Base-by-base conservation (phyloP, 345 rosid species). In the Syzygium aromaticum region DNA sequence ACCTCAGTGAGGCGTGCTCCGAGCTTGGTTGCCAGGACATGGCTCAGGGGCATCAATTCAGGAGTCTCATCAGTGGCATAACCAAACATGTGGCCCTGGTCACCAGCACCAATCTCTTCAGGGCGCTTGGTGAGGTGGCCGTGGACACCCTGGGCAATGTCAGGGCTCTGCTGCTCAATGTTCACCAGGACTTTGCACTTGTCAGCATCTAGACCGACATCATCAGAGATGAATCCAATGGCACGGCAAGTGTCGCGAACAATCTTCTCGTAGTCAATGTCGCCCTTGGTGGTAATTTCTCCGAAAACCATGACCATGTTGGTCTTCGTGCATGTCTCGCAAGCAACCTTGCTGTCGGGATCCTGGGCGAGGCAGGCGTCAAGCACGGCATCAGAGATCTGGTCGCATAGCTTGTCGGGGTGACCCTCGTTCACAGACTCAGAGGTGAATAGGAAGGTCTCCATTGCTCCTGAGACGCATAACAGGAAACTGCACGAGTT, bases 341-440 rank as follows among this genome's bases (percentile, higher is more conserved):
- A 91, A 28, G 93, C 93, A 86, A 91, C 93, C 88, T 91, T 91
- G 90, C 93, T 91, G 54, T 91, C 93, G 19, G 93, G 91, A 56
- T 91, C 93, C 84, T 91, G 91, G 78, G 90, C 92, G 23, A 91
- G 93, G 91, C 93, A 91, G 54, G 92, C 93, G 84, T 91, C 93
- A 23, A 91, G 92, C 85, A 91, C 93, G 1, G 92, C 93, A 87
- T 92, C 93, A 33, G 93, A 92, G 89, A 92, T 88, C 92, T 92
- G 93, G 88, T 92, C 93, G 54, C 93, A 92, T 46, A 92, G 90
- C 85, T 92, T 92, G 89, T 92, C 93, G 2, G 93, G 93, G 90
- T 92, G 93, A n/a, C 93, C 93, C 91, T 92, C 93, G 30, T 92
- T 92, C 87, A 92, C 93, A 14, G 93, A 92, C 88, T 92, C 93